phyloP scores from a whole-genome alignment of 176 grass and related monocot genomes.

The Saccharum officinarum region DNA sequence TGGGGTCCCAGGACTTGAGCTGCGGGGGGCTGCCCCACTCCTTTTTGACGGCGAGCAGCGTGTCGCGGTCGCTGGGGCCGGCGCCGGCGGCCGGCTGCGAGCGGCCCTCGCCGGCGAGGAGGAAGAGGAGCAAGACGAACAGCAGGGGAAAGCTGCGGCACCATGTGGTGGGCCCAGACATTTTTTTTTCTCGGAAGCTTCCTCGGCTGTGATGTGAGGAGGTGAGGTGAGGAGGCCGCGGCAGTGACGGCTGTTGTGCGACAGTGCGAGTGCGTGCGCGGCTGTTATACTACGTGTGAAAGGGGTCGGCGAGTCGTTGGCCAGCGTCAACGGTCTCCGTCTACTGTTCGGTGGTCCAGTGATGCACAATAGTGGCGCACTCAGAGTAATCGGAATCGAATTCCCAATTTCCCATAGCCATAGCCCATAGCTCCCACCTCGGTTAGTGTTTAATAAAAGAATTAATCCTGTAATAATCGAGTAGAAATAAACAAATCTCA shows the following conservation, averaged over 20 bases:
- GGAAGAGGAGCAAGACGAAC: conserved; percentile 13
- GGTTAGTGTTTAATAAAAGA: too few relatives aligned
- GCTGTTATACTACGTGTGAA: not conserved
- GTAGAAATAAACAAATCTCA: too few relatives aligned
- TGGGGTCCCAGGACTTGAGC: conserved; percentile 59
- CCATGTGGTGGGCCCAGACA: not conserved
- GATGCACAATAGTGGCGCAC: too few relatives aligned
- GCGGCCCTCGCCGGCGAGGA: conserved; percentile 1
- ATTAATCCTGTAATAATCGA: too few relatives aligned
- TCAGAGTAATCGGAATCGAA: too few relatives aligned
- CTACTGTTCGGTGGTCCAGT: too few relatives aligned
- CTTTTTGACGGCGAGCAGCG: conserved; percentile 42
- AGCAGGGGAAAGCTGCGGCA: not conserved
- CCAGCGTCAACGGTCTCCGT: too few relatives aligned
- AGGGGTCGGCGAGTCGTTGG: too few relatives aligned
- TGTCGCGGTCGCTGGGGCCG: conserved; percentile 1
- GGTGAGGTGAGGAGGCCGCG: not conserved
- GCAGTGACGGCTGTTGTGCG: not conserved
- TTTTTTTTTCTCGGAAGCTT: not conserved
- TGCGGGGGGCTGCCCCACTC: conserved; percentile 36
- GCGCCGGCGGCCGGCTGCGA: not conserved
- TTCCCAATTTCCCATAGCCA: too few relatives aligned
- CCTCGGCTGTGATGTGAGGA: not conserved
- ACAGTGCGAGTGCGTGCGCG: not conserved
- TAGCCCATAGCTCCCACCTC: too few relatives aligned